Evolutionary conservation across 2,329 filamentous ascomycete species (phyloP), one percentile per base, ranked within the genome.

Genomic region (Pyricularia pennisetigena): DNA sequence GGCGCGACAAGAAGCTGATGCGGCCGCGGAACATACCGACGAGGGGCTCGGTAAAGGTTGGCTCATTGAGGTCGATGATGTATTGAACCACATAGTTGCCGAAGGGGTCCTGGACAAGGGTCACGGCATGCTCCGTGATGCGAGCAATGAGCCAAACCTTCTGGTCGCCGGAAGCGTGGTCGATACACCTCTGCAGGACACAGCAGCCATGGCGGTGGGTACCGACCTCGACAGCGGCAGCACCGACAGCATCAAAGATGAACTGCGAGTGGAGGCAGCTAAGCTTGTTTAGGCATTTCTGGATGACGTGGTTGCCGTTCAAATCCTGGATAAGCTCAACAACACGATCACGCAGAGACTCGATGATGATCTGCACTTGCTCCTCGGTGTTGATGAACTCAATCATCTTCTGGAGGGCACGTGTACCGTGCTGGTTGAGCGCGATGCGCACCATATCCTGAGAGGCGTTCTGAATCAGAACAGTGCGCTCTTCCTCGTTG

Each of bases 21-120:
- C 84, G 85, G 73, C 90, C 90, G 68, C 85, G 82, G 82, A 99
- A 97, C 75, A 89, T 90, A 67, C 85, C 82, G 70, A 96, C 95
- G 59, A 99, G 84, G 3, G 94, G 94, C 74, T 95, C 91, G 0
- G 94, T 97, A 80, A 97, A 97, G 73, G 83, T 83, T 14, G 90
- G 84, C 76, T 99, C 93, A 72, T 93, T 93, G 68, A 98, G 86
- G 76, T 98, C 95, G 73, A 99, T 88, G 76, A 99, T 98, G 81
- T 99, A 99, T 81, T 99, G 95, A 66, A 99, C 91, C 66, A 99
- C 95, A 72, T 99, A 99, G 80, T 99, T 99, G 76, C 95, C 95
- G 73, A 97, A 99, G 0, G 95, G 94, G 77, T 99, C 95, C 78
- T 97, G 93, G 24, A 99, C 93, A 12, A 99, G 87, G 54, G 90